phyloP scores from a whole-genome alignment of 2,329 filamentous ascomycete species.

The Aureobasidium sp. region DNA sequence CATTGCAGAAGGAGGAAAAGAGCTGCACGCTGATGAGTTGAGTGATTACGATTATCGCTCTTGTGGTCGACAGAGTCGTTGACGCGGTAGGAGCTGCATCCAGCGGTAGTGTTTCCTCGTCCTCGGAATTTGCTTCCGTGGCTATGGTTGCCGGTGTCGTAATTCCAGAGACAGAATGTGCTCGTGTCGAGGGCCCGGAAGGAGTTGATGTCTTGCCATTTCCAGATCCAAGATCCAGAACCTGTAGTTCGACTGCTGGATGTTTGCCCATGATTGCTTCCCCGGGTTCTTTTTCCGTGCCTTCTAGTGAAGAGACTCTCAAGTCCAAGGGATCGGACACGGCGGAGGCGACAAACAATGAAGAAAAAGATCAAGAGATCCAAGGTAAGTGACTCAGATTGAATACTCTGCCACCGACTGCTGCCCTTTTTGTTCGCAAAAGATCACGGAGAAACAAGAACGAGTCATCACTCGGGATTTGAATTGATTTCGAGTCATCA shows the following conservation, averaged over 20 bases:
- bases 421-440: neutral
- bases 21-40: conserved; percentile 21
- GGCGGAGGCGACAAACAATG: too few relatives aligned
- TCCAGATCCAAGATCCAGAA: neutral
- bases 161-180: neutral
- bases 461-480: neutral
- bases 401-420: too few relatives aligned
- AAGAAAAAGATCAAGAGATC: neutral
- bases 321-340: neutral
- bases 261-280: neutral
- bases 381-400: neutral
- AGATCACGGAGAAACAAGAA: neutral
- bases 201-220: neutral
- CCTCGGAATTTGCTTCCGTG: neutral
- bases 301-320: too few relatives aligned
- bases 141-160: neutral
- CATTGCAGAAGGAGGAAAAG: conserved; percentile 21
- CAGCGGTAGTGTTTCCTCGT: neutral
- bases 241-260: neutral
- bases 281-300: neutral
- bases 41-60: conserved; percentile 18
- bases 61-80: conserved; percentile 14
- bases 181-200: neutral
- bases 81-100: neutral
- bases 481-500: neutral